Conservation (phyloP, 345 rosid species). For the Salix dunnii region DNA sequence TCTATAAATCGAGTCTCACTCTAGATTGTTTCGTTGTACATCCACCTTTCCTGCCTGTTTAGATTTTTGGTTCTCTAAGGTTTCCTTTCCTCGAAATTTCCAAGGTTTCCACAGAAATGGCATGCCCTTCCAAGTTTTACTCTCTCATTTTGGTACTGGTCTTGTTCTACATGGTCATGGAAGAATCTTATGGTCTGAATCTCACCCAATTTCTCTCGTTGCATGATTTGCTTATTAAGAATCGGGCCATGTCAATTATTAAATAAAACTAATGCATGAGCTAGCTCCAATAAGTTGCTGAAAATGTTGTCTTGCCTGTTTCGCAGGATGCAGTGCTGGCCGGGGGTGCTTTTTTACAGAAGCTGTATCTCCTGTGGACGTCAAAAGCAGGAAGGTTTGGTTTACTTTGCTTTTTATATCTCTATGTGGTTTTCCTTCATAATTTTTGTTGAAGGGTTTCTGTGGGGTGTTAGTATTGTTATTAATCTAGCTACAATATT, state of each 20-base stretch:
- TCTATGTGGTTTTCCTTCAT: too few species aligned
- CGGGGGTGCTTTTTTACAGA: neutral
- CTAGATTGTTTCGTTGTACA: too few species aligned
- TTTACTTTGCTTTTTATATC: neutral
- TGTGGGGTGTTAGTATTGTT: neutral
- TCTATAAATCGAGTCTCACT: constrained; percentile 30
- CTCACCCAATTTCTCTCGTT: neutral
- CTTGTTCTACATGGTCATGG: constrained; percentile 32
- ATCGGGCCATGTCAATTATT: too few species aligned
- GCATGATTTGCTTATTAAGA: neutral
- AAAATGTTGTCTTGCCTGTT: neutral
- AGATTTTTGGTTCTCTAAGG: neutral
- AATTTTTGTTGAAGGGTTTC: neutral
- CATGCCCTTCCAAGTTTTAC: constrained; percentile 1
- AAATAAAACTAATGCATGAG: neutral
- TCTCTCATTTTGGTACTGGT: constrained; percentile 20
- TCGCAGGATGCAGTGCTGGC: constrained; percentile 7
- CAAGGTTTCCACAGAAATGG: constrained; percentile 8
- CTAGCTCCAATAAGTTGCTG: neutral
- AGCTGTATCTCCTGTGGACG: neutral
- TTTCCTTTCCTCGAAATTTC: neutral
- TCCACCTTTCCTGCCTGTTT: neutral
- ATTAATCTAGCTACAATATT: too few species aligned
- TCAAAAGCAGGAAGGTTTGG: constrained; percentile 17
- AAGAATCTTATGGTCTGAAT: constrained; percentile 38